Evolutionary conservation across 164 flowering plant genomes (phyloP).

Genomic region (Piper longum): DNA sequence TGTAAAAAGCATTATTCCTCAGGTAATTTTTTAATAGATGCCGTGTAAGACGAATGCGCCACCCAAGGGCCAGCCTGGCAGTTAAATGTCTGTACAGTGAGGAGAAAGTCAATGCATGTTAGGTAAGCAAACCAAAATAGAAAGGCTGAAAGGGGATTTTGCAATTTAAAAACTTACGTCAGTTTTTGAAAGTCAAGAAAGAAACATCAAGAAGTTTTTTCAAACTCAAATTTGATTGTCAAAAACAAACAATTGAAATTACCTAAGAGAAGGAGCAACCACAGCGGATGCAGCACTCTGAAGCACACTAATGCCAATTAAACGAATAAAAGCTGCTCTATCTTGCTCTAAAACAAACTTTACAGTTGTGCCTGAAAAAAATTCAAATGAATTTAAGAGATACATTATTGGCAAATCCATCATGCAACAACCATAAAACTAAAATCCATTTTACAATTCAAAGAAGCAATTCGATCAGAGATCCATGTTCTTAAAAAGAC

Average conservation of each 20-base stretch:
- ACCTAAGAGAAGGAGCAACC: constrained; percentile 94
- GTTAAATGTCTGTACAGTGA: constrained; percentile 54
- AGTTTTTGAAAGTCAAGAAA: not conserved
- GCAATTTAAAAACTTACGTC: not conserved
- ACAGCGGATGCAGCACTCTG: constrained; percentile 95
- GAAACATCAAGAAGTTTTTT: too few relatives aligned
- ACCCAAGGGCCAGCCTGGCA: constrained; percentile 78
- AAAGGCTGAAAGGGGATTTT: not conserved
- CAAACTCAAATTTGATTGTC: too few relatives aligned
- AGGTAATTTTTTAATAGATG: constrained; percentile 74
- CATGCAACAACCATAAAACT: not conserved
- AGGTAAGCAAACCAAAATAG: not conserved
- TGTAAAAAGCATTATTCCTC: constrained; percentile 82
- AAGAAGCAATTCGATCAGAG: constrained; percentile 96
- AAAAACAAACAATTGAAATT: constrained; percentile 1
- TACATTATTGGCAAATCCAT: not conserved
- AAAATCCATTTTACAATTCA: constrained; percentile 52
- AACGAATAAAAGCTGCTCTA: constrained; percentile 68
- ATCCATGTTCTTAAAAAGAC: constrained; percentile 91
- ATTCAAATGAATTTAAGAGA: not conserved
- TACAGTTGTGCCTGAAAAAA: constrained; percentile 71
- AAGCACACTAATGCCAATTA: constrained; percentile 77
- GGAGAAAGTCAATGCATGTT: not conserved
- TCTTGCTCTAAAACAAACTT: constrained; percentile 96
- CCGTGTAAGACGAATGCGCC: constrained; percentile 90